A percentile compares a stretch with the other conserved stretches of the same genome.
These are phyloP conservation scores for Talaromyces islandicus DNA, from an alignment of 2,329 filamentous ascomycete species.

Conservation along the genomic window DNA sequence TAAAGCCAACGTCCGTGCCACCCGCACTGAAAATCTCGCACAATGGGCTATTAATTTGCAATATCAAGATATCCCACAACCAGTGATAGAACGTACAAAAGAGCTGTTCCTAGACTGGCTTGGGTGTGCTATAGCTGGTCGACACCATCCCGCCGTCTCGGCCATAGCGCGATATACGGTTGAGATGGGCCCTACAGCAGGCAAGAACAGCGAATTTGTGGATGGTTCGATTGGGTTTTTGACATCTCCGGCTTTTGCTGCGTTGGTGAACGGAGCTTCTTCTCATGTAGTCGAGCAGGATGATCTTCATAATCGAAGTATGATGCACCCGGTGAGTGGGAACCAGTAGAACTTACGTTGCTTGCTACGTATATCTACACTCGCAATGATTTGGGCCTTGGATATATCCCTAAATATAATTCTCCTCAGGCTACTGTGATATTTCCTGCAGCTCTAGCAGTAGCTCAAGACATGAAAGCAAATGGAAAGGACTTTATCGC, in stretches of 20 bases:
- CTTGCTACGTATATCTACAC: neutral
- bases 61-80: constrained; percentile 17
- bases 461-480: constrained; percentile 23
- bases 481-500: constrained; percentile 23
- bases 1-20: neutral
- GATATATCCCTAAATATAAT: neutral
- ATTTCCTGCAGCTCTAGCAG: constrained; percentile 23
- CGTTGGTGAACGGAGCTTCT: constrained; percentile 24
- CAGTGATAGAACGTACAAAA: constrained; percentile 24
- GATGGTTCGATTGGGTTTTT: constrained; percentile 17
- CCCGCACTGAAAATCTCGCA: constrained; percentile 18
- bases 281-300: constrained; percentile 29
- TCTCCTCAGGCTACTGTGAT: constrained; percentile 23
- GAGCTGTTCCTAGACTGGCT: constrained; percentile 27
- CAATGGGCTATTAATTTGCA: constrained; percentile 16
- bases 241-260: constrained; percentile 24
- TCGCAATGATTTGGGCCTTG: neutral
- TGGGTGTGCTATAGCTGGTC: constrained; percentile 25
- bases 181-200: constrained; percentile 22
- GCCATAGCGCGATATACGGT: constrained; percentile 18
- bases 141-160: constrained; percentile 21
- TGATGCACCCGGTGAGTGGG: constrained; percentile 25
- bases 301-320: constrained; percentile 28
- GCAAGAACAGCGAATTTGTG: constrained; percentile 21
- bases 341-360: neutral